These are phyloP conservation scores for Harrya chromipes DNA, from an alignment of 768 basidiomycete species.

Conservation along the genomic window DNA sequence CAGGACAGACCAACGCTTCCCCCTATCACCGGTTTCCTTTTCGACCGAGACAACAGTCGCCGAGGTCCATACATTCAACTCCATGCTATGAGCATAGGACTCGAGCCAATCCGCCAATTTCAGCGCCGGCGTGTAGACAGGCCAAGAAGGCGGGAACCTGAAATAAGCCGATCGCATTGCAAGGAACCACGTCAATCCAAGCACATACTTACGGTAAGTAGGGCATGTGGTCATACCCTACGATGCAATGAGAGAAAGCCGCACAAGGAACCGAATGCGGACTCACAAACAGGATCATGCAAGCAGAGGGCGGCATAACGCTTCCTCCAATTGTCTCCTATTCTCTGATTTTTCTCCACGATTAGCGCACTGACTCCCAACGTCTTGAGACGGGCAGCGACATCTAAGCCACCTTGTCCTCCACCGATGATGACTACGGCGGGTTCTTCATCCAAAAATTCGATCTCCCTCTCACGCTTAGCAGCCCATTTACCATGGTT, in stretches of 20 bases:
- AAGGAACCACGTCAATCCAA: not conserved
- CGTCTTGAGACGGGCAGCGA: constrained; percentile 53
- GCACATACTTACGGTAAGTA: constrained; percentile 48
- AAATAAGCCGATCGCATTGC: not conserved
- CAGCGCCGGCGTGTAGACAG: constrained; percentile 51
- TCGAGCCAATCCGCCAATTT: constrained; percentile 70
- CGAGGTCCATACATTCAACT: constrained; percentile 65
- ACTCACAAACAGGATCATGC: constrained; percentile 33
- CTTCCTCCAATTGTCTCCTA: constrained; percentile 33
- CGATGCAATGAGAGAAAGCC: not conserved
- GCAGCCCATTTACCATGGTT: constrained; percentile 32
- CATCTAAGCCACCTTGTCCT: constrained; percentile 52
- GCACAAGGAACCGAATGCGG: not conserved
- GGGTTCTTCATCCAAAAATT: constrained; percentile 42
- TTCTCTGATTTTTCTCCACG: constrained; percentile 24
- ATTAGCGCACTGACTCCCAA: constrained; percentile 19
- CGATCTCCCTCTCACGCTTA: constrained; percentile 26
- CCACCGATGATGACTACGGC: constrained; percentile 50
- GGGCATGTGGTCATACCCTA: constrained; percentile 48
- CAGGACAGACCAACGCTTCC: constrained; percentile 42
- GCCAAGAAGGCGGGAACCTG: constrained; percentile 61
- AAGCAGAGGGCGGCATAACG: constrained; percentile 29
- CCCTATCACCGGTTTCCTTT: constrained; percentile 29
- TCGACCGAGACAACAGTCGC: constrained; percentile 30
- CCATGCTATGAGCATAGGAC: constrained; percentile 55